A percentile compares a stretch with the other conserved stretches of the same genome.
phyloP scores from a whole-genome alignment of 176 grass and related monocot genomes.

The Bolboschoenus planiculmis region DNA sequence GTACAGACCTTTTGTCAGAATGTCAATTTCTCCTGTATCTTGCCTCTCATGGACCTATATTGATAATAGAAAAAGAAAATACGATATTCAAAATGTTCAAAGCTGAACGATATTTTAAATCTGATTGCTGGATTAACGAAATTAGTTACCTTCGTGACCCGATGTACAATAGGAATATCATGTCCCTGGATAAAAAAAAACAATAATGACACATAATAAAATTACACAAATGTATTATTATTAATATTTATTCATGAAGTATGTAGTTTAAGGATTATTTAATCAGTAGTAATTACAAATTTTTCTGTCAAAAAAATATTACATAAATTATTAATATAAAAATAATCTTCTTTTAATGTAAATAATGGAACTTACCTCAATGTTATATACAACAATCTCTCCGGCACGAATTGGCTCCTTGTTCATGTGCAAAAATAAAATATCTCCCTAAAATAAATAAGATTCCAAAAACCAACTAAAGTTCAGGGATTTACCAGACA shows the following conservation, averaged over 20 bases:
- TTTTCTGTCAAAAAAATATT: no score
- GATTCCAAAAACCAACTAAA: neutral
- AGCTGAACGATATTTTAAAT: neutral
- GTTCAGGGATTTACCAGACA: neutral
- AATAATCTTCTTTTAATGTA: neutral
- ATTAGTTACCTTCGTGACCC: slow-evolving; percentile 31
- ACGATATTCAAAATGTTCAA: neutral
- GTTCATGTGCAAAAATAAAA: slow-evolving; percentile 42
- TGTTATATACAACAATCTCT: slow-evolving; percentile 36
- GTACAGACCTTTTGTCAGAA: slow-evolving; percentile 29
- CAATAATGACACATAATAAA: neutral
- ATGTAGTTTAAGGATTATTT: neutral
- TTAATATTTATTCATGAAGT: neutral
- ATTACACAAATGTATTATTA: neutral
- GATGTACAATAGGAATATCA: slow-evolving; percentile 43
- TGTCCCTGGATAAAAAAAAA: slow-evolving; percentile 30
- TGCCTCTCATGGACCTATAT: slow-evolving; percentile 22
- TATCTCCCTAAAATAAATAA: slow-evolving; percentile 30
- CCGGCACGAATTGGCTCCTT: slow-evolving; percentile 35
- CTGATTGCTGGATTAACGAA: neutral
- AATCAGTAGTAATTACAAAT: neutral
- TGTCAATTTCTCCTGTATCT: slow-evolving; percentile 19
- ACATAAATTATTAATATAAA: neutral
- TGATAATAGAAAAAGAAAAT: slow-evolving; percentile 3
- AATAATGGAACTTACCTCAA: slow-evolving; percentile 26